Percentiles rank a stretch among this genome's conserved stretches.
phyloP scores from a whole-genome alignment of 768 basidiomycete genomes.

The Cystobasidium tubakii region DNA sequence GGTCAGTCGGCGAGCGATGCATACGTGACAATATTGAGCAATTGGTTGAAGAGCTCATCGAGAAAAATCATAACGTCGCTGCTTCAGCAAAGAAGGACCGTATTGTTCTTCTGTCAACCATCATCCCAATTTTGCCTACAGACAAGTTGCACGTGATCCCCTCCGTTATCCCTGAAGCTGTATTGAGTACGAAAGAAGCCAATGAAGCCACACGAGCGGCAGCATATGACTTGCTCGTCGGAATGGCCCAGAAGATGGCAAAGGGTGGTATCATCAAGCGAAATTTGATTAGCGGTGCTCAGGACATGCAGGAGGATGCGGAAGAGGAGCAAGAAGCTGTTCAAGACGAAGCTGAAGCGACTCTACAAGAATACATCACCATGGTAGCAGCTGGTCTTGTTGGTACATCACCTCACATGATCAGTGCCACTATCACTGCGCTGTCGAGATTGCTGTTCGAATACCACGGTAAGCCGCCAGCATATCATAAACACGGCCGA shows the following conservation, averaged over 20 bases:
- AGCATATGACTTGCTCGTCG: constrained; percentile 81
- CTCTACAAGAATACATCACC: constrained; percentile 83
- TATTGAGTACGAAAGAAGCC: constrained; percentile 92
- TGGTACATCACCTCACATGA: constrained; percentile 86
- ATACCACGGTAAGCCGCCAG: constrained; percentile 66
- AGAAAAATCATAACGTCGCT: constrained; percentile 60
- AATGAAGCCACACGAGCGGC: constrained; percentile 83
- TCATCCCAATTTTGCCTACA: constrained; percentile 65
- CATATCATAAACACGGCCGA: not conserved
- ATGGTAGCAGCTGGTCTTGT: constrained; percentile 95
- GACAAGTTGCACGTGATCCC: constrained; percentile 76
- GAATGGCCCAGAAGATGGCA: constrained; percentile 88
- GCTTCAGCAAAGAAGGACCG: constrained; percentile 93
- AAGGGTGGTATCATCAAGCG: constrained; percentile 75
- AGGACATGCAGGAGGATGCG: constrained; percentile 53
- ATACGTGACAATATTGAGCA: constrained; percentile 57
- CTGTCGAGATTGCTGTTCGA: constrained; percentile 91
- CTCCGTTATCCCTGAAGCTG: constrained; percentile 83
- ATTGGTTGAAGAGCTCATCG: constrained; percentile 63
- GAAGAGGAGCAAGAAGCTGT: constrained; percentile 22
- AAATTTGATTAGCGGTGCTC: constrained; percentile 73
- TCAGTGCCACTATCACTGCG: constrained; percentile 90
- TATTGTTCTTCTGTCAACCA: constrained; percentile 63
- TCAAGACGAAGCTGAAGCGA: constrained; percentile 58
- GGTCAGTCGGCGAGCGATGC: constrained; percentile 50